phyloP scores from a whole-genome alignment of 2,329 filamentous ascomycete species.

The Microdochium paspali region DNA sequence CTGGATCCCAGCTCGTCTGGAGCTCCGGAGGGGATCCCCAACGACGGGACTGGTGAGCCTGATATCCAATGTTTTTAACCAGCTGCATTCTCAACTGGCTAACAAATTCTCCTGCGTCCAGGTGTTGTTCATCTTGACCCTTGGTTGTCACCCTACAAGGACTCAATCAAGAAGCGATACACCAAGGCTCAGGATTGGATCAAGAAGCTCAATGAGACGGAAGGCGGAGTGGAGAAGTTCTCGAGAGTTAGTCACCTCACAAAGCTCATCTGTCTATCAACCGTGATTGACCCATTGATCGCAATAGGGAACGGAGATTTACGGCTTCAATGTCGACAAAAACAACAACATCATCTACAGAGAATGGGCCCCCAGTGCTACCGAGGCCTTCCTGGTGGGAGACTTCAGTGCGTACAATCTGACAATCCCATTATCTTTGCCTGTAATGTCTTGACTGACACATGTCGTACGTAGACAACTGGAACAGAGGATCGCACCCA shows the following conservation, averaged over 20 bases:
- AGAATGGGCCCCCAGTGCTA: conserved; percentile 93
- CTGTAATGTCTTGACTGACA: conserved; percentile 9
- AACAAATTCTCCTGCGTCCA: conserved; percentile 23
- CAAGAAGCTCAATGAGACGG: conserved; percentile 67
- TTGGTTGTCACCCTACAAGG: conserved; percentile 79
- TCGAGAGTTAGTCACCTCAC: conserved; percentile 50
- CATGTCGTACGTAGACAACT: conserved; percentile 54
- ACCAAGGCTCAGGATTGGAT: conserved; percentile 80
- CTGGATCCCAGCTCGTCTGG: conserved; percentile 26
- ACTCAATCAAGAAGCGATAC: conserved; percentile 66
- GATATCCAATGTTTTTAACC: neutral
- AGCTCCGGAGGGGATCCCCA: conserved; percentile 42
- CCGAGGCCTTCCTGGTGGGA: conserved; percentile 76
- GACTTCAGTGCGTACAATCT: conserved; percentile 91
- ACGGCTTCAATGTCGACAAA: conserved; percentile 71
- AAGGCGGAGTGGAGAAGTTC: conserved; percentile 89
- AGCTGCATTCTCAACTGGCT: conserved; percentile 8
- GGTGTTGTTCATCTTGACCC: conserved; percentile 84
- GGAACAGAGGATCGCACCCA: conserved; percentile 72
- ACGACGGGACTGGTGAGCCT: conserved; percentile 62
- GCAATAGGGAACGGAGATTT: conserved; percentile 77
- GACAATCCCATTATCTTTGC: no score
- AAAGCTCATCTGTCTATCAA: neutral
- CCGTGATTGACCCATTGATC: conserved; percentile 6
- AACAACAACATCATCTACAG: conserved; percentile 84